Evolutionary conservation across 306 rosid genomes (phyloP).

Genomic region (Notholithocarpus densiflorus): DNA sequence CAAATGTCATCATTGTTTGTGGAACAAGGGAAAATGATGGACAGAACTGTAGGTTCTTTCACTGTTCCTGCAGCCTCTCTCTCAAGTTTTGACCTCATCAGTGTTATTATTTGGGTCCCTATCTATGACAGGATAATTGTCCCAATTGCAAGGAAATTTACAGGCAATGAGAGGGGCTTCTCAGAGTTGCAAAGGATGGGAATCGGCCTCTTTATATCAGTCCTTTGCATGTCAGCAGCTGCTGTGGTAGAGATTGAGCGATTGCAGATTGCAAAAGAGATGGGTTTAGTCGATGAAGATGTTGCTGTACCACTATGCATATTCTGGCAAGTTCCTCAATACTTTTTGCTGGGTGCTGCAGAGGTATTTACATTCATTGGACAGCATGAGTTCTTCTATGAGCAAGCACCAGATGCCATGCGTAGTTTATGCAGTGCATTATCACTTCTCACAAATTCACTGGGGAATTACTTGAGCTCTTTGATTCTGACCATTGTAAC

Average conservation of each 20-base stretch:
- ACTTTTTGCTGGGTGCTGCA: slow-evolving; percentile 83
- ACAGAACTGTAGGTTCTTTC: slow-evolving; percentile 73
- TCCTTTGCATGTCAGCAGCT: slow-evolving; percentile 91
- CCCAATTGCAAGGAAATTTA: slow-evolving; percentile 75
- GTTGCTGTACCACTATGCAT: slow-evolving; percentile 70
- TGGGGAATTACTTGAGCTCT: slow-evolving; percentile 85
- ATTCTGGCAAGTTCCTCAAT: slow-evolving; percentile 85
- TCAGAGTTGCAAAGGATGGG: slow-evolving; percentile 97
- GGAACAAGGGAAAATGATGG: slow-evolving; percentile 89
- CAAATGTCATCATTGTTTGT: slow-evolving; percentile 95
- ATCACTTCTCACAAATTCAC: slow-evolving; percentile 63
- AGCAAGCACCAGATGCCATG: slow-evolving; percentile 96
- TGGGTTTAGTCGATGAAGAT: slow-evolving; percentile 52
- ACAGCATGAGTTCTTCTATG: slow-evolving; percentile 92
- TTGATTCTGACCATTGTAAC: slow-evolving; percentile 70
- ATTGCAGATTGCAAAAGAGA: slow-evolving; percentile 60
- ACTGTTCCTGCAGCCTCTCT: slow-evolving; percentile 90
- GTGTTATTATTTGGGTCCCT: slow-evolving; percentile 93
- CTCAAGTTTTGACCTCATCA: slow-evolving; percentile 66
- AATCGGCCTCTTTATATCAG: slow-evolving; percentile 73
- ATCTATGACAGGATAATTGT: slow-evolving; percentile 71
- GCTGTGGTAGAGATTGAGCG: slow-evolving; percentile 76
- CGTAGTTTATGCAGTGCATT: slow-evolving; percentile 89
- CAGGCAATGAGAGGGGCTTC: slow-evolving; percentile 85
- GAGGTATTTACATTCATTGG: slow-evolving; percentile 85